A percentile compares a stretch with the other conserved stretches of the same genome.
Conservation (phyloP, 2,329 filamentous ascomycete species). For the Pyricularia pennisetigena region DNA sequence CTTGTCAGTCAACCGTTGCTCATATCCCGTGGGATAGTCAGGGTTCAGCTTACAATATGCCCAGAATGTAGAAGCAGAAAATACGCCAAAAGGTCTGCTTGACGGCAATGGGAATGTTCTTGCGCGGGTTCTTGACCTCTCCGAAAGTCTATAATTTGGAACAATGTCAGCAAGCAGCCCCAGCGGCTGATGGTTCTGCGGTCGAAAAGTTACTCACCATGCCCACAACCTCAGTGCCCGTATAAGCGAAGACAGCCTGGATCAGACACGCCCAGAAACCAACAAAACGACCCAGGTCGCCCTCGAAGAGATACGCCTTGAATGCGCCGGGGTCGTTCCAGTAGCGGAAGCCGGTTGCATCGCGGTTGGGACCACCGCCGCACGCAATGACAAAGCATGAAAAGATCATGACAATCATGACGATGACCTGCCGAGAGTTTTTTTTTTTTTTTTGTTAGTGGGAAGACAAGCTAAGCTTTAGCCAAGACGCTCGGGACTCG, state of each 20-base stretch:
- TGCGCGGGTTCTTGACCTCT: conserved; percentile 52
- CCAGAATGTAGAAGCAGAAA: conserved; percentile 34
- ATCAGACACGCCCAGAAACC: not conserved
- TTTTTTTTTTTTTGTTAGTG: not conserved
- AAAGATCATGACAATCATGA: not conserved
- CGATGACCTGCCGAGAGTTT: not conserved
- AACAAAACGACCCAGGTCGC: not conserved
- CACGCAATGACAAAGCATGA: not conserved
- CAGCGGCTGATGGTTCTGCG: not conserved
- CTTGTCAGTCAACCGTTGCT: not conserved
- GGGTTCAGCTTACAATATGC: not conserved
- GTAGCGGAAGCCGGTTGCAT: not conserved
- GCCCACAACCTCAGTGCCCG: not conserved
- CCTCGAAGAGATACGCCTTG: not conserved
- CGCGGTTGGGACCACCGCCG: not conserved
- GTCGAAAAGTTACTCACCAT: not conserved
- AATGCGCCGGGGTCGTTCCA: not conserved
- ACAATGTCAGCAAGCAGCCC: not conserved
- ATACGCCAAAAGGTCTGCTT: conserved; percentile 59
- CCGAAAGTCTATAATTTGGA: conserved; percentile 20
- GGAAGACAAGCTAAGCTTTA: not conserved
- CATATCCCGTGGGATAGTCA: not conserved
- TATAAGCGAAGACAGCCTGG: not conserved
- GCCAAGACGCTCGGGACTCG: not conserved
- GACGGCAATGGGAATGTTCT: conserved; percentile 51